phyloP scores from a whole-genome alignment of 169 alveolate species.

The Plasmodium coatneyi region DNA sequence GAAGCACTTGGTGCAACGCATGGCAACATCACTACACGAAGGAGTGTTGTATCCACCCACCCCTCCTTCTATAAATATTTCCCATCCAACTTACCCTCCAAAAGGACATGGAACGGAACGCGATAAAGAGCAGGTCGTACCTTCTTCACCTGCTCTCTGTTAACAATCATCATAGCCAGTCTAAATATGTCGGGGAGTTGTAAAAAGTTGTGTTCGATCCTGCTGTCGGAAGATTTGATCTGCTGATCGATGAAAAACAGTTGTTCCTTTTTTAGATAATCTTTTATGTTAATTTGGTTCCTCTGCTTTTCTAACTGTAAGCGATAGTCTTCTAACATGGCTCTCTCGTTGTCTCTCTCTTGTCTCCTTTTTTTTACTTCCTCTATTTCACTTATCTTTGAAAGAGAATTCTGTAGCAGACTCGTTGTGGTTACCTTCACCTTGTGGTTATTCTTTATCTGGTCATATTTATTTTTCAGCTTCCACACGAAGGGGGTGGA shows the following conservation, averaged over 20 bases:
- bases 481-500: constrained; percentile 84
- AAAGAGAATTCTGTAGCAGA: constrained; percentile 36
- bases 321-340: constrained; percentile 72
- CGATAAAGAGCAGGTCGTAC: neutral
- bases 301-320: constrained; percentile 72
- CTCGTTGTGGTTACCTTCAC: constrained; percentile 69
- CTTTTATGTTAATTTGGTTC: constrained; percentile 80
- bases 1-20: neutral
- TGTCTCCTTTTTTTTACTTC: constrained; percentile 79
- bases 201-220: constrained; percentile 19
- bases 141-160: neutral
- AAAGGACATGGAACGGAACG: constrained; percentile 13
- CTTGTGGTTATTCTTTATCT: constrained; percentile 29
- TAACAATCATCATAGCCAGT: neutral
- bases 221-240: constrained; percentile 32
- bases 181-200: constrained; percentile 28
- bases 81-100: constrained; percentile 18
- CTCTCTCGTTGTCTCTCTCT: constrained; percentile 76
- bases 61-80: neutral
- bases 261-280: constrained; percentile 74
- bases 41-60: neutral
- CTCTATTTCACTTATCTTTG: constrained; percentile 78
- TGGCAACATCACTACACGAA: too few species aligned
- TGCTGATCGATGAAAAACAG: constrained; percentile 80
- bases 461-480: constrained; percentile 75